These are phyloP conservation scores for Suillus clintonianus DNA, from an alignment of 768 basidiomycete genomes.

Conservation along the genomic window DNA sequence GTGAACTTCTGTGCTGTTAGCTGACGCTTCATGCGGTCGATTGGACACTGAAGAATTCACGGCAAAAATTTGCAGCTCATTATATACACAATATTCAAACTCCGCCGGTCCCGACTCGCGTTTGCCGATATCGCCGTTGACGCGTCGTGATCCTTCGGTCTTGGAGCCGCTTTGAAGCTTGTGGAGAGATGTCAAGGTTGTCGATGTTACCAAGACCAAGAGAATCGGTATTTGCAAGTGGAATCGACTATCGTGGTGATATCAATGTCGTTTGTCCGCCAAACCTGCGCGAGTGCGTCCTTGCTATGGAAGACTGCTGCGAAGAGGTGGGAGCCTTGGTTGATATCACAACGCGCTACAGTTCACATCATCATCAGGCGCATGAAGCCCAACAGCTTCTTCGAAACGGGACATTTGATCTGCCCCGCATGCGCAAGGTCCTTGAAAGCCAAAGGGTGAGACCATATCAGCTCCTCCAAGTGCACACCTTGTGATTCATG, in stretches of 20 bases:
- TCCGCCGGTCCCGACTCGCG: slow-evolving; percentile 24
- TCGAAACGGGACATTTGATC: slow-evolving; percentile 68
- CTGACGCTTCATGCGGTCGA: slow-evolving; percentile 71
- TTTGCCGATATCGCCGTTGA: slow-evolving; percentile 14
- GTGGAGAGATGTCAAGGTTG: slow-evolving; percentile 43
- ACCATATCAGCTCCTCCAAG: neutral
- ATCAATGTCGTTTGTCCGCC: slow-evolving; percentile 67
- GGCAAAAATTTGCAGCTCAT: slow-evolving; percentile 23
- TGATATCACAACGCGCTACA: neutral
- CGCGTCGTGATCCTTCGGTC: slow-evolving; percentile 9
- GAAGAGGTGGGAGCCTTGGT: slow-evolving; percentile 54
- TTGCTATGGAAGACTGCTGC: slow-evolving; percentile 79
- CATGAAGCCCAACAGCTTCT: slow-evolving; percentile 70
- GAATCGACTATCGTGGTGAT: slow-evolving; percentile 66
- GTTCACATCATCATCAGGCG: slow-evolving; percentile 41
- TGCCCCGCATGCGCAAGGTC: slow-evolving; percentile 69
- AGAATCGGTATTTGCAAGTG: slow-evolving; percentile 73
- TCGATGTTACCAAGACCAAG: slow-evolving; percentile 51
- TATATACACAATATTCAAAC: slow-evolving; percentile 31
- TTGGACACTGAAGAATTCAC: slow-evolving; percentile 56
- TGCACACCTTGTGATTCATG: slow-evolving; percentile 2
- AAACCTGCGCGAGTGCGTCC: slow-evolving; percentile 72
- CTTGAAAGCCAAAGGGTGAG: slow-evolving; percentile 67
- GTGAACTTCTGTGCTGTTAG: slow-evolving; percentile 48
- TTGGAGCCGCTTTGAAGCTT: no score